Evolutionary conservation across 805 yeast genomes (phyloP).

Genomic region (Ogataea paraovalis): DNA sequence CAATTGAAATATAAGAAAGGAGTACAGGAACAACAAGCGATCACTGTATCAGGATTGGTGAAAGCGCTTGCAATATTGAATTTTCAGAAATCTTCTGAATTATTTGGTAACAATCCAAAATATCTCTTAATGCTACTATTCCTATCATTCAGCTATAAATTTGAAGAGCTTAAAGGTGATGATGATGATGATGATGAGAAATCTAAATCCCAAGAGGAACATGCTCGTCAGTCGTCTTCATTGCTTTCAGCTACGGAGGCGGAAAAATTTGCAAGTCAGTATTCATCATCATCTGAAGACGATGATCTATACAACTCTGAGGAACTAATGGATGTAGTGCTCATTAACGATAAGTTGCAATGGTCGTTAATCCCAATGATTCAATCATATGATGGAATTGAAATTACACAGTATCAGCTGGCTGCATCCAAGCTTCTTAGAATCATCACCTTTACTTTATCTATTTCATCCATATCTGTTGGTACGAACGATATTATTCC

Average conservation of each 20-base stretch:
- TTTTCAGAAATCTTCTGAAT: slow-evolving; percentile 38
- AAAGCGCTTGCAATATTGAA: slow-evolving; percentile 43
- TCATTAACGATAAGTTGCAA: slow-evolving; percentile 18
- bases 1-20: background rate
- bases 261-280: background rate
- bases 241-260: background rate
- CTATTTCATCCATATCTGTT: slow-evolving; percentile 35
- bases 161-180: slow-evolving; percentile 4
- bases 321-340: slow-evolving; percentile 22
- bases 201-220: slow-evolving; percentile 1
- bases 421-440: slow-evolving; percentile 39
- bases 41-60: slow-evolving; percentile 37
- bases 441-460: slow-evolving; percentile 46
- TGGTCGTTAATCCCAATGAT: slow-evolving; percentile 35
- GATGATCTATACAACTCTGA: slow-evolving; percentile 1
- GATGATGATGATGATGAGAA: slow-evolving; percentile 12
- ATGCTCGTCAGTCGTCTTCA: background rate
- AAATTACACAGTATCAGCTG: slow-evolving; percentile 34
- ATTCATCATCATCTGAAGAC: background rate
- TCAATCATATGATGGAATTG: slow-evolving; percentile 40
- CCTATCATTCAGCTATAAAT: slow-evolving; percentile 33
- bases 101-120: slow-evolving; percentile 24
- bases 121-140: slow-evolving; percentile 45
- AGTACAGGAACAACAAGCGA: slow-evolving; percentile 16
- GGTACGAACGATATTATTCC: slow-evolving; percentile 13